These are phyloP conservation scores for Gynostemma pentaphyllum DNA, from an alignment of 306 rosid genomes.

Conservation along the genomic window DNA sequence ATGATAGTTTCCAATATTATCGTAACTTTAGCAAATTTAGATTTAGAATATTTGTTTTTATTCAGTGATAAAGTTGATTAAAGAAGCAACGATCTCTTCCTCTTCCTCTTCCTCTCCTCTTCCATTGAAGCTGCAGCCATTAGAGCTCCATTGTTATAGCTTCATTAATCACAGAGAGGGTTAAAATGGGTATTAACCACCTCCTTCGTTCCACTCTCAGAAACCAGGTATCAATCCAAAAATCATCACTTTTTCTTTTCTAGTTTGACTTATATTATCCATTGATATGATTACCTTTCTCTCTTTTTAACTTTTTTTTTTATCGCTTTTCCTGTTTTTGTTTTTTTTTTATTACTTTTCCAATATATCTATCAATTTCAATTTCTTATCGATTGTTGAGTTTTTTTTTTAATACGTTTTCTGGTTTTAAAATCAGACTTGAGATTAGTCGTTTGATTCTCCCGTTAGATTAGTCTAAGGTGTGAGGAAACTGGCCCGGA, in stretches of 20 bases:
- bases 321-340: not conserved
- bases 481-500: too few species aligned
- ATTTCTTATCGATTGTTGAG: not conserved
- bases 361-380: not conserved
- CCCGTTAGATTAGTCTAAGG: too few species aligned
- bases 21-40: too few species aligned
- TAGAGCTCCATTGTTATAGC: not conserved
- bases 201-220: constrained; percentile 35
- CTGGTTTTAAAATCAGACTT: too few species aligned
- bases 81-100: not conserved
- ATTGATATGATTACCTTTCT: not conserved
- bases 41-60: too few species aligned
- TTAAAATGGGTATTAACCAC: constrained; percentile 21
- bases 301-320: not conserved
- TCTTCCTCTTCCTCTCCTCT: not conserved
- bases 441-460: too few species aligned
- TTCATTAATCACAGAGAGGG: not conserved
- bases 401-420: not conserved
- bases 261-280: not conserved
- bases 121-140: not conserved
- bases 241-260: not conserved
- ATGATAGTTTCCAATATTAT: too few species aligned
- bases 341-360: not conserved
- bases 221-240: constrained; percentile 24
- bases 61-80: not conserved